Evolutionary conservation across 2,329 filamentous ascomycete genomes (phyloP), one percentile per base, ranked within the genome.

Genomic region (Aspergillus costaricaensis): DNA sequence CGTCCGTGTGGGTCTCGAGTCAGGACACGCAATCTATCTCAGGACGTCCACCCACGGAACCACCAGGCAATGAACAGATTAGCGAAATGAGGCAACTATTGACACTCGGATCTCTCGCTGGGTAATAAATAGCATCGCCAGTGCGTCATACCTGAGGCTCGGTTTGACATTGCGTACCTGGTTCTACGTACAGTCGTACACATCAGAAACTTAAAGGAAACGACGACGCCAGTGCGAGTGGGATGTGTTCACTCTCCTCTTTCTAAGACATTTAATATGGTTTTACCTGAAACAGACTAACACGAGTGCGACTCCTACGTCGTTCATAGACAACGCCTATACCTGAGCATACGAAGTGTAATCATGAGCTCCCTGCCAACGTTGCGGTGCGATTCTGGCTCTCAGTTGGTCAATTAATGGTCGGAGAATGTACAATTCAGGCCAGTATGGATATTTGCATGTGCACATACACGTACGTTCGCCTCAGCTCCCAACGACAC

Each of bases 21-120:
- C 53, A 55, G 53, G 53, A 55, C 53, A 55, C 53, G 53, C 53
- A 55, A 55, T 55, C 53, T 47, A 55, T 55, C 25, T 50, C 47
- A 50, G 47, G 47, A 50, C 25, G n/a, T 7, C 47, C 47, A 8
- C 47, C 47, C 47, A 30, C 47, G 47, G 47, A 50, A 17, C 47
- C 47, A 30, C 47, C 47, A 50, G 47, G 25, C 23, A 23, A 30
- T 27, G 9, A 27, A 27, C 15, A 50, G 47, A 50, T 50, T 50
- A 30, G 47, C 47, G 47, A 50, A n/a, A 50, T 50, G 47, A 50
- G 47, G 47, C 47, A 50, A 17, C 47, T 50, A 30, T 30, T 50
- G 47, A 27, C 47, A 19, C 47, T 30, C 47, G 47, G 27, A 50
- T 50, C 47, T 27, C 47, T 30, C 25, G 47, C 47, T 30, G 25